Base-by-base conservation (phyloP, 2,329 filamentous ascomycete species). In the Zasmidium citrigriseum region DNA sequence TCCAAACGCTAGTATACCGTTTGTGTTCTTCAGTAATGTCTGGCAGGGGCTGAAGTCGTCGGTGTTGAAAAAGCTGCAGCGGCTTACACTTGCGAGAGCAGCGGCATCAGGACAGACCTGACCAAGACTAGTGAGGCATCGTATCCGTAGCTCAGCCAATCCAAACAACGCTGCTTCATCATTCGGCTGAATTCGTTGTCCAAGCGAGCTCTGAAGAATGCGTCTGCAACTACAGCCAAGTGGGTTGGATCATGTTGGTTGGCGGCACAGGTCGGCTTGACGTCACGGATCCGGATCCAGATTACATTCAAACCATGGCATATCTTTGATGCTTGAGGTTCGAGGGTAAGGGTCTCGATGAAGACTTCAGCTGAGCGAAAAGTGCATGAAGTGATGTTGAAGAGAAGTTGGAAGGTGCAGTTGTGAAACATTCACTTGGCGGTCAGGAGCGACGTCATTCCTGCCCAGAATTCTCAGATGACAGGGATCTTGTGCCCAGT, bases 1-100 rank as follows among this genome's bases (percentile, higher is more conserved):
- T 58, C 70, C 68, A 1, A 54, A 73, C 45, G 68, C 66, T 14
- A 73, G 65, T 48, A 61, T 73, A 9, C 69, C 68, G 24, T 75
- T 54, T 22, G 55, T 64, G 3, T 55, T 69, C 22, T 55, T 68
- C 18, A 38, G 27, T 12, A 59, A 57, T n/a, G 16, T 62, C 14
- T 59, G 49, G 52, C 14, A 45, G 2, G 48, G 57, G 18, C 16
- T 60, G 24, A 60, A 47, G 38, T 24, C 27, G 11, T 20, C 41
- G 11, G 22, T 54, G 22, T 44, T 34, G 46, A 22, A 47, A 38
- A 20, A 29, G 2, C 51, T 56, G 23, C 52, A 53, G 22, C 52
- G 46, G 10, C n/a, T 57, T 4, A 46, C 53, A 11, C 29, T 60
- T 27, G 50, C 41, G 41, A 49, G 49, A 29, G 54, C 57, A n/a